Evolutionary conservation across 495 filamentous ascomycete genomes (phyloP), one percentile per base, ranked within the genome.

Genomic region (Echria macrotheca): DNA sequence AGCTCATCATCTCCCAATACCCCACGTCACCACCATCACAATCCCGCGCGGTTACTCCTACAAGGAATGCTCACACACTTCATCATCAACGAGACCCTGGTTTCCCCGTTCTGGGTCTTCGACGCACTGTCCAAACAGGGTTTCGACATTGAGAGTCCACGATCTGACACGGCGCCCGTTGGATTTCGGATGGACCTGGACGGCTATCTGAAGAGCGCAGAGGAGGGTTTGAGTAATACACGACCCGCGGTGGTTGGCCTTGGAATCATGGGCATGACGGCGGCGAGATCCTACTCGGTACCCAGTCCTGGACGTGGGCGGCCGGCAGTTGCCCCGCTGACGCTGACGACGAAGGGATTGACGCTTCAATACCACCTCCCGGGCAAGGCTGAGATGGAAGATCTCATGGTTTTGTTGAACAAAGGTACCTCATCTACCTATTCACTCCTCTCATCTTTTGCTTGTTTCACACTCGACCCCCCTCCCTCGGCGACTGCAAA

Each of bases 41-140:
- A n/a, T n/a, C n/a, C n/a, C n/a, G n/a, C n/a, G n/a, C n/a, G n/a
- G n/a, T 15, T 50, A 0, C 29, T 58, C 0, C 47, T 58, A 1
- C 48, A 42, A 6, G 52, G 52, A 1, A 51, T 58, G 35, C 26
- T 55, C 0, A 40, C 32, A 7, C 17, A 58, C 31, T 58, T 58
- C 21, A 52, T 58, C 12, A 42, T 49, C 25, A 14, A 40, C 0
- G 55, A 54, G 21, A 11, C 28, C 0, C 0, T 54, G 1, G 17
- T 39, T 0, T 52, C 55, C 0, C 55, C 55, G 0, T 42, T 54
- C 19, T 58, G 55, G 55, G 2, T 57, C 3, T 54, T 57, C 10
- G 19, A 12, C 15, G 52, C 52, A 1, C 44, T 53, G 1, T 41
- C 43, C 3, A 47, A 47, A 9, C 29, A 26, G 14, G 32, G 19